Evolutionary conservation across 495 filamentous ascomycete genomes (phyloP), one percentile per base, ranked within the genome.

Genomic region (Achaetomiella virescens): DNA sequence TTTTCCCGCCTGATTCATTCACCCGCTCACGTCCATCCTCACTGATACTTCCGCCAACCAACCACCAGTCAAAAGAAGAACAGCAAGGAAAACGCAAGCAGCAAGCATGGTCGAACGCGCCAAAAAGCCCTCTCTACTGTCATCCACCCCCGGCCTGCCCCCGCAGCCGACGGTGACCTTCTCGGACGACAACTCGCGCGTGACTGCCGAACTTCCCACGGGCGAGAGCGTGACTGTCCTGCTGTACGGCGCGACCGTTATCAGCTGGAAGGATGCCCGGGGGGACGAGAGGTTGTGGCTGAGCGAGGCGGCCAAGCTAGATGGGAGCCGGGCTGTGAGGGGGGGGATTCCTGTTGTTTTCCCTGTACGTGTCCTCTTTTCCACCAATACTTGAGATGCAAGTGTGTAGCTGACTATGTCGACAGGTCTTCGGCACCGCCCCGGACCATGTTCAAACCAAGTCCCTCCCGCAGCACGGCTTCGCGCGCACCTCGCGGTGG

Each of bases 261-360:
- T 86, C 54, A 90, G 85, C 62, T 99, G 95, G 95, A 95, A 92
- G 77, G 79, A 84, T 59, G 81, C 81, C 31, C 72, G 75, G 36
- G 91, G 90, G 57, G 71, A 81, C 55, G 95, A 98, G 77, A 91
- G 88, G 70, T 77, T 99, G 40, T 99, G 91, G 76, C 57, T 97
- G 52, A 92, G 87, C 64, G 80, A 89, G 54, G 86, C 83, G 54
- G 88, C 91, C 31, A 74, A 75, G 61, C 69, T 81, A 53, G 82
- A 85, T 64, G 81, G 82, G 36, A 71, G 70, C 48, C 81, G 79
- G 61, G 71, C 81, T 45, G 85, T 89, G 29, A 66, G 87, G 58
- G 87, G 87, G 14, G 87, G 95, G 6, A 89, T 99, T 58, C 95
- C 95, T 8, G 72, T 99, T 31, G 95, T 99, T 3, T 99, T 99